These are phyloP conservation scores for Aegle marmelos DNA, from an alignment of 345 rosid species.

Conservation along the genomic window DNA sequence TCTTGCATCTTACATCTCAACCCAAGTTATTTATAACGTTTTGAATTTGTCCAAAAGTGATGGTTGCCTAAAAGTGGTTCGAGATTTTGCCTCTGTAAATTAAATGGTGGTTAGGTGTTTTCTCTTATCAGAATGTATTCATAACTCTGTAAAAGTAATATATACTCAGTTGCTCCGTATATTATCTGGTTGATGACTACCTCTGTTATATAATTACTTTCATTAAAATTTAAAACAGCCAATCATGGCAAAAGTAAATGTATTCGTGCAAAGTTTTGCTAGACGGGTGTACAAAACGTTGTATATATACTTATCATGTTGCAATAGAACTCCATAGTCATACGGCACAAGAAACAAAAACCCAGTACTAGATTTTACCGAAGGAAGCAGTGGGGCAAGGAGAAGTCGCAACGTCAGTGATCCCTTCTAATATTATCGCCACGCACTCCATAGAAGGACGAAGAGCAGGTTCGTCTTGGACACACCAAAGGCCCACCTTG, in stretches of 20 bases:
- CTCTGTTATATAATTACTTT: too few species aligned
- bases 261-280: neutral
- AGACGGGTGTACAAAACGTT: neutral
- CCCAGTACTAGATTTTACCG: neutral
- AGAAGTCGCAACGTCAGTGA: neutral
- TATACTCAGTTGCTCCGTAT: neutral
- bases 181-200: neutral
- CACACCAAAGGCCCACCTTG: conserved; percentile 3
- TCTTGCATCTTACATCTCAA: neutral
- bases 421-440: conserved; percentile 11
- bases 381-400: neutral
- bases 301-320: neutral
- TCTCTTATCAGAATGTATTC: neutral
- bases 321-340: neutral
- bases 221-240: neutral
- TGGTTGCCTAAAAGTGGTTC: neutral
- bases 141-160: neutral
- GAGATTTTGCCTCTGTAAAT: neutral
- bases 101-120: neutral
- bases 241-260: neutral
- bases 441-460: conserved; percentile 2
- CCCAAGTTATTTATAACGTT: neutral
- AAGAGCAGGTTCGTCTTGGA: conserved; percentile 7
- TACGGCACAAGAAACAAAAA: too few species aligned
- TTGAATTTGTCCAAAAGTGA: neutral